These are phyloP conservation scores for Lavandula angustifolia DNA, from an alignment of 257 asterid species.

Conservation along the genomic window DNA sequence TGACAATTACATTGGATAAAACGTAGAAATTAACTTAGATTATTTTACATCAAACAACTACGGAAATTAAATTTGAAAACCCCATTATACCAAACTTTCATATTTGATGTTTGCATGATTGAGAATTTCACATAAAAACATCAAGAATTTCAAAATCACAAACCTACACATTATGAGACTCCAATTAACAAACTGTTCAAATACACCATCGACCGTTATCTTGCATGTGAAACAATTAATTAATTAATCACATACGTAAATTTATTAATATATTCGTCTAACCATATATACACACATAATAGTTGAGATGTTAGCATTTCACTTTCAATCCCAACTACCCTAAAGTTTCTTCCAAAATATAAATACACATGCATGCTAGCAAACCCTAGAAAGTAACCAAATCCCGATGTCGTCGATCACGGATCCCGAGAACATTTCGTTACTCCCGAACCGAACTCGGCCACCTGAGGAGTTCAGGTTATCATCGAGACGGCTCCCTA, in stretches of 20 bases:
- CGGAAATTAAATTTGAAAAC: background rate
- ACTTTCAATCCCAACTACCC: conserved; percentile 34
- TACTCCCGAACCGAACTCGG: conserved; percentile 30
- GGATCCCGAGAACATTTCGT: background rate
- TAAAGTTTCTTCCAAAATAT: conserved; percentile 9
- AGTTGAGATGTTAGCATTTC: conserved; percentile 27
- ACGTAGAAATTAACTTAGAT: conserved; percentile 4
- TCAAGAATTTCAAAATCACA: conserved; percentile 5
- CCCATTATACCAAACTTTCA: conserved; percentile 16
- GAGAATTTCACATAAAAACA: background rate
- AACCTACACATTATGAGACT: background rate
- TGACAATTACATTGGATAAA: conserved; percentile 1
- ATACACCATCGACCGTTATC: background rate
- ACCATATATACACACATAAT: background rate
- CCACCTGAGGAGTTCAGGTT: conserved; percentile 16
- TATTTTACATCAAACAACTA: background rate
- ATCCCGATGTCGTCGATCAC: conserved; percentile 2
- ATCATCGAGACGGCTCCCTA: conserved; percentile 27
- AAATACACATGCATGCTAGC: background rate
- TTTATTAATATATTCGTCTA: background rate
- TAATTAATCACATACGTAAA: background rate
- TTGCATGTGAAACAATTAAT: conserved; percentile 24
- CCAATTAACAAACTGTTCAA: background rate
- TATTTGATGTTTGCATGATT: background rate
- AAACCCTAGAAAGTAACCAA: conserved; percentile 13